Percentiles rank a stretch among this genome's conserved stretches.
These are phyloP conservation scores for Boletus sp. DNA, from an alignment of 768 basidiomycete species.

Conservation along the genomic window DNA sequence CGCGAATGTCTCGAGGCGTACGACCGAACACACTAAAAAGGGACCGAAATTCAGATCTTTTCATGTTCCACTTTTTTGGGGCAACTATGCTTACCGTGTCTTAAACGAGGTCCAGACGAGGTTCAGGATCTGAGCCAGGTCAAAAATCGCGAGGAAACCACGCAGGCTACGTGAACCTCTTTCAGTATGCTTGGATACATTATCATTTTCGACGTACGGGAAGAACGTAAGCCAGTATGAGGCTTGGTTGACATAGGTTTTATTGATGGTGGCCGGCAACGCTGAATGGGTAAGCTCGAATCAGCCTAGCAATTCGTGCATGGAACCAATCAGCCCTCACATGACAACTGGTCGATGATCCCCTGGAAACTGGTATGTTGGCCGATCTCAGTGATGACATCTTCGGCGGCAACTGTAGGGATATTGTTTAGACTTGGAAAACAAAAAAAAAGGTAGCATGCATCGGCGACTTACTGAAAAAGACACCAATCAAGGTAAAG, in stretches of 20 bases:
- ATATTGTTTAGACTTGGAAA: not conserved
- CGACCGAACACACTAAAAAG: constrained; percentile 68
- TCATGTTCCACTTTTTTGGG: not conserved
- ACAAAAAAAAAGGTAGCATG: not conserved
- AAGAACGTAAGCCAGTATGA: constrained; percentile 94
- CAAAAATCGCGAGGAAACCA: constrained; percentile 92
- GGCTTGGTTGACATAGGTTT: constrained; percentile 86
- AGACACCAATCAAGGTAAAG: constrained; percentile 89
- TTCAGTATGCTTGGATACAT: constrained; percentile 4
- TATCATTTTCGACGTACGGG: constrained; percentile 54
- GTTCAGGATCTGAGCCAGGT: constrained; percentile 93
- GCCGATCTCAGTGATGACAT: constrained; percentile 48
- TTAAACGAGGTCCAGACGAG: constrained; percentile 81
- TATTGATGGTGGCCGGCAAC: constrained; percentile 70
- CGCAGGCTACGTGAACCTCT: constrained; percentile 54
- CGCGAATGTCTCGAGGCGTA: constrained; percentile 85
- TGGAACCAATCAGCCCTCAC: constrained; percentile 25
- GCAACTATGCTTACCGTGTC: constrained; percentile 52
- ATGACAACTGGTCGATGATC: constrained; percentile 45
- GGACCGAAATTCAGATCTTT: not conserved
- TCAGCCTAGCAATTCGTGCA: not conserved
- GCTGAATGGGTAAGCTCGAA: constrained; percentile 47
- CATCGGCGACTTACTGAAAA: constrained; percentile 61
- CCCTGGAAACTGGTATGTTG: constrained; percentile 42
- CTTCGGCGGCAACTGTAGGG: constrained; percentile 29